Evolutionary conservation across 768 basidiomycete genomes (phyloP).

Genomic region (Boletus speciosus): DNA sequence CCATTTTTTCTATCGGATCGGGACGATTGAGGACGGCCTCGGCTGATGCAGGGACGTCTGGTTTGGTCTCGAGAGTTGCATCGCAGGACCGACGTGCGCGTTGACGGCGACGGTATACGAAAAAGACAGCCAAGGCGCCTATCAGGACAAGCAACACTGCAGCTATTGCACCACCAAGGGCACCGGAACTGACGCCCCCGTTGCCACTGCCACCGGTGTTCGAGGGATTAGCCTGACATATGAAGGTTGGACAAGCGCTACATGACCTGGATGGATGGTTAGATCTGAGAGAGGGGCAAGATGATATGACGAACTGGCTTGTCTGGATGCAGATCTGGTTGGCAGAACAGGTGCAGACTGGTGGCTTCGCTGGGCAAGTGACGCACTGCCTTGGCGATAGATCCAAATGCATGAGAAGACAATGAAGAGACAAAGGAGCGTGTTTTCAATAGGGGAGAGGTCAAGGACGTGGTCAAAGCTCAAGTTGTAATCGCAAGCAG

Average conservation of each 20-base stretch:
- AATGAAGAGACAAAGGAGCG: conserved; percentile 33
- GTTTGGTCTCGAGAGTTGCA: conserved; percentile 38
- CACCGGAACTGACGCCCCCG: conserved; percentile 58
- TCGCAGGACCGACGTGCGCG: conserved; percentile 38
- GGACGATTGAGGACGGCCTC: conserved; percentile 76
- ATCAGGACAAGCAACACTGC: conserved; percentile 60
- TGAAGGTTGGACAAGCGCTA: conserved; percentile 46
- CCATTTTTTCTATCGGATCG: conserved; percentile 77
- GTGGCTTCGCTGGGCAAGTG: conserved; percentile 45
- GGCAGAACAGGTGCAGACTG: conserved; percentile 51
- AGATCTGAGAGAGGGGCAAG: conserved; percentile 2
- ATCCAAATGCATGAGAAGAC: conserved; percentile 30
- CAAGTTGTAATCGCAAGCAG: conserved; percentile 23
- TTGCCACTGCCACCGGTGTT: conserved; percentile 24
- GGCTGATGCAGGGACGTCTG: conserved; percentile 70
- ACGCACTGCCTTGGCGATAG: conserved; percentile 48
- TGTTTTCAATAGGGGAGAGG: conserved; percentile 22
- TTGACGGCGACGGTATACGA: conserved; percentile 62
- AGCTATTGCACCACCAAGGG: conserved; percentile 70
- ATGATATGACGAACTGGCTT: conserved; percentile 44
- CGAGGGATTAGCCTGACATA: conserved; percentile 42
- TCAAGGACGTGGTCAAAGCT: conserved; percentile 17
- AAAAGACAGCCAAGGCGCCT: conserved; percentile 46
- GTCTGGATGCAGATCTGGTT: conserved; percentile 59
- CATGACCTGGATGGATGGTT: conserved; percentile 47